Evolutionary conservation across 2,329 filamentous ascomycete species (phyloP).

Genomic region (Nigrospora oryzae): DNA sequence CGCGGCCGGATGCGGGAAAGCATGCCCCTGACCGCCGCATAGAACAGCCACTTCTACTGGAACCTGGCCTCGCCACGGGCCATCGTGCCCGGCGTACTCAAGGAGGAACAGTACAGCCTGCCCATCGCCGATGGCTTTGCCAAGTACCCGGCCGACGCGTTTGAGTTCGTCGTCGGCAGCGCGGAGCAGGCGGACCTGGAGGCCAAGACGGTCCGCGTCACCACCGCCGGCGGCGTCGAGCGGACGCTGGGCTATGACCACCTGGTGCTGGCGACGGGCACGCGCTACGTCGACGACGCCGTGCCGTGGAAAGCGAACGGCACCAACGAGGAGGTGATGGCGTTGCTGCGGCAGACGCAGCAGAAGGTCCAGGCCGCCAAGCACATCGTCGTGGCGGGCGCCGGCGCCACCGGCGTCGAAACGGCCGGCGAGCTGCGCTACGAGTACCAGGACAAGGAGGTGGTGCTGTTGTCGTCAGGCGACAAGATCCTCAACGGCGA

Average conservation of each 20-base stretch:
- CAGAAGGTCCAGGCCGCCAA: constrained; percentile 33
- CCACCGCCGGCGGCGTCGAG: constrained; percentile 15
- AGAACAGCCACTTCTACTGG: constrained; percentile 53
- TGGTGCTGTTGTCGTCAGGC: constrained; percentile 36
- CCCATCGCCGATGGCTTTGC: constrained; percentile 40
- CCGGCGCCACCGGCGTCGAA: constrained; percentile 48
- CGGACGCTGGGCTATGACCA: constrained; percentile 40
- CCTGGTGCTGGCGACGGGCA: constrained; percentile 49
- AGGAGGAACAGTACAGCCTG: constrained; percentile 39
- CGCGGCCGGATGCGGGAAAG: not conserved
- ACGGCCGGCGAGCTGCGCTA: constrained; percentile 44
- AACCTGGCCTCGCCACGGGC: constrained; percentile 48
- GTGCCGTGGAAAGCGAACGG: constrained; percentile 45
- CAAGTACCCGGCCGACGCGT: constrained; percentile 38
- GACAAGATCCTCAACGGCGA: constrained; percentile 35
- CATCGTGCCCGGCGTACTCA: constrained; percentile 40
- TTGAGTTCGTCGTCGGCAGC: constrained; percentile 43
- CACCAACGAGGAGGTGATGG: constrained; percentile 34
- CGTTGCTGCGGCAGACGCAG: constrained; percentile 29
- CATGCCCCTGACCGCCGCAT: constrained; percentile 3
- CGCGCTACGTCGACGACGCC: constrained; percentile 28
- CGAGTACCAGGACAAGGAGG: constrained; percentile 39
- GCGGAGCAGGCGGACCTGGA: constrained; percentile 31
- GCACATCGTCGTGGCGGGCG: constrained; percentile 48
- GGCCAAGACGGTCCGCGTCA: constrained; percentile 33